Percentiles rank a stretch among this genome's conserved stretches.
phyloP scores from a whole-genome alignment of 306 rosid genomes.

The Vigna unguiculata region DNA sequence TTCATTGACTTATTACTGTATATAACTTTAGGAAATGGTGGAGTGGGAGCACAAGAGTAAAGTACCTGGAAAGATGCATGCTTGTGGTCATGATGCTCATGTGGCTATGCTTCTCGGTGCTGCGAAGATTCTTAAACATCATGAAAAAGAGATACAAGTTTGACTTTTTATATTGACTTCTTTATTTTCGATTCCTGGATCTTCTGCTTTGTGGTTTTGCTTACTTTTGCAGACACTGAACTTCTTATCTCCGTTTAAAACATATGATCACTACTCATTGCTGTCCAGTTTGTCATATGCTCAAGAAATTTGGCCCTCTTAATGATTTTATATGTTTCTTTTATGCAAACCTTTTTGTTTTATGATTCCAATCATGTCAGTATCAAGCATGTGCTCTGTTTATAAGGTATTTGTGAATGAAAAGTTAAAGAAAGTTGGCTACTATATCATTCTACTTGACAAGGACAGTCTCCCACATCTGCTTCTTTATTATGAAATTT shows the following conservation, averaged over 20 bases:
- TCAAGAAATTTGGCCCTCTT: slow-evolving; percentile 12
- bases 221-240: neutral
- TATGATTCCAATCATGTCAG: slow-evolving; percentile 6
- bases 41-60: slow-evolving; percentile 96
- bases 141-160: slow-evolving; percentile 72
- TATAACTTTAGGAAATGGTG: slow-evolving; percentile 73
- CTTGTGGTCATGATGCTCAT: slow-evolving; percentile 96
- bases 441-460: neutral
- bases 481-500: slow-evolving; percentile 1
- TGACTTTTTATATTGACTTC: slow-evolving; percentile 28
- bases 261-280: neutral
- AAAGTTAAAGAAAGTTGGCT: neutral
- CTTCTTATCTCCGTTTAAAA: slow-evolving; percentile 17
- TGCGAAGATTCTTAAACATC: slow-evolving; percentile 84
- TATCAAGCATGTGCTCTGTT: slow-evolving; percentile 16
- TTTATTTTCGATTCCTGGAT: neutral
- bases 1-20: neutral
- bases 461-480: neutral
- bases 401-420: neutral
- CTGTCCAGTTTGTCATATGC: slow-evolving; percentile 11
- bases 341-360: neutral
- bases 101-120: slow-evolving; percentile 94
- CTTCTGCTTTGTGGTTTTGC: neutral
- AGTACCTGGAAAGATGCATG: slow-evolving; percentile 88
- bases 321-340: neutral